These are phyloP conservation scores for Cutaneotrichosporon sp. DNA, from an alignment of 1,284 basidiomycete species.

Conservation along the genomic window DNA sequence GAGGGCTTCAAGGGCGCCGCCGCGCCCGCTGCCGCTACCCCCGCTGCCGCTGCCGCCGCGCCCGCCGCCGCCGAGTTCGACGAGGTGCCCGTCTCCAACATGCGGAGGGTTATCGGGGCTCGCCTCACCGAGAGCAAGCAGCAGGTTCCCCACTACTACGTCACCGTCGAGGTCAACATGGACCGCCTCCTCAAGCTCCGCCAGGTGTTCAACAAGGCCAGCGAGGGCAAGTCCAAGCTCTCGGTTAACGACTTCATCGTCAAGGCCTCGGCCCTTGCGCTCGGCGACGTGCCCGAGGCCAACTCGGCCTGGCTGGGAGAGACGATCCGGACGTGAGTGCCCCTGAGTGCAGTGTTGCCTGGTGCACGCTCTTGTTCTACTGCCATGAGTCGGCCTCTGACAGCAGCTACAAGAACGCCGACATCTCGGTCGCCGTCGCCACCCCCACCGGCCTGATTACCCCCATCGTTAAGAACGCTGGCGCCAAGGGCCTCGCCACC, in stretches of 20 bases:
- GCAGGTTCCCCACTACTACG: slow-evolving; percentile 95
- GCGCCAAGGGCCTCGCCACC: slow-evolving; percentile 83
- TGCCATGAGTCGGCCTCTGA: too few relatives aligned
- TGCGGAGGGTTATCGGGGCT: slow-evolving; percentile 89
- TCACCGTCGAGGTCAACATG: slow-evolving; percentile 96
- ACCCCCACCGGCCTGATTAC: slow-evolving; percentile 97
- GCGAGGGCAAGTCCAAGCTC: slow-evolving; percentile 81
- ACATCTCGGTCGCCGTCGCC: slow-evolving; percentile 96
- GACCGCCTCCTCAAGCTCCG: slow-evolving; percentile 87
- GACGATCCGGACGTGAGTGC: slow-evolving; percentile 82
- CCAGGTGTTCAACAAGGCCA: slow-evolving; percentile 87
- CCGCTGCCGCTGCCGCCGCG: slow-evolving; percentile 49
- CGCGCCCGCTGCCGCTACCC: slow-evolving; percentile 55
- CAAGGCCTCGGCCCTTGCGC: slow-evolving; percentile 88
- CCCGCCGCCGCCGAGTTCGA: slow-evolving; percentile 68
- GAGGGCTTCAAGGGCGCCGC: slow-evolving; percentile 72
- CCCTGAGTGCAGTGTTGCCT: too few relatives aligned
- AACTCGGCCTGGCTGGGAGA: slow-evolving; percentile 99
- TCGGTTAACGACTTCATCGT: slow-evolving; percentile 98
- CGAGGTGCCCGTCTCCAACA: slow-evolving; percentile 90
- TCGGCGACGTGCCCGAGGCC: slow-evolving; percentile 93
- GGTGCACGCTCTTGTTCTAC: too few relatives aligned
- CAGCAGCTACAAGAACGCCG: slow-evolving; percentile 86
- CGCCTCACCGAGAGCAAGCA: slow-evolving; percentile 93
- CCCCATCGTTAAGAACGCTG: slow-evolving; percentile 93